Evolutionary conservation across 139 green algal genomes (phyloP), one percentile per base, ranked within the genome.

Genomic region (Nannochloris sp.): DNA sequence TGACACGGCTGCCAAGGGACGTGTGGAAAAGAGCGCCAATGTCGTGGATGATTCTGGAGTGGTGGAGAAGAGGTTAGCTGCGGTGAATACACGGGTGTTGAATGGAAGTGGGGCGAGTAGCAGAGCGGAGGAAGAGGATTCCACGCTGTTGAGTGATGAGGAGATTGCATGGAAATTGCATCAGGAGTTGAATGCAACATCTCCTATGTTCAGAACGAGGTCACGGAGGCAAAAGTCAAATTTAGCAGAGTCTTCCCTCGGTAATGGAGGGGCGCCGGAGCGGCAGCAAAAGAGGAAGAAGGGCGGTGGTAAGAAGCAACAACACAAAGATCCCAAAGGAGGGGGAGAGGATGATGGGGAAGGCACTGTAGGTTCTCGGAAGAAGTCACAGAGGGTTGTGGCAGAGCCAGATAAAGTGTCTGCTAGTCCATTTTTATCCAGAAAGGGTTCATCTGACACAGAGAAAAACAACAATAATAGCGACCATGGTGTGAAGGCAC

Each of bases 81-180:
- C 5, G 34, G 34, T 40, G 34, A 40, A 40, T 40, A 40, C 34
- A 12, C 34, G 34, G 8, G 34, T 40, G 34, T 40, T 40, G 34
- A 40, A 40, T 40, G 34, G 34, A 5, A 40, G 34, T 40, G 34
- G 34, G 5, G 14, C 34, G 34, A 40, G 34, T 40, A 40, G 34
- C 34, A 40, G 34, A 11, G 34, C 8, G 34, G 46, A 19, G 46
- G n/a, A 54, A 0, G 46, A 54, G n/a, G 46, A 54, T 58, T 19
- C 51, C 31, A 58, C 59, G 25, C 34, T 40, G 34, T 14, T 40
- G 34, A 40, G 34, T 53, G 83, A 89, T 27, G 82, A 84, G 57
- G 71, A 88, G 65, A 43, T 89, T 31, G 83, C 83, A 1, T 74
- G 83, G 19, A 69, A 75, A 1, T 69, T 89, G 53, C 83, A 89